Evolutionary conservation across 2,329 filamentous ascomycete species (phyloP), one percentile per base, ranked within the genome.

Genomic region (Fusarium irregulare): DNA sequence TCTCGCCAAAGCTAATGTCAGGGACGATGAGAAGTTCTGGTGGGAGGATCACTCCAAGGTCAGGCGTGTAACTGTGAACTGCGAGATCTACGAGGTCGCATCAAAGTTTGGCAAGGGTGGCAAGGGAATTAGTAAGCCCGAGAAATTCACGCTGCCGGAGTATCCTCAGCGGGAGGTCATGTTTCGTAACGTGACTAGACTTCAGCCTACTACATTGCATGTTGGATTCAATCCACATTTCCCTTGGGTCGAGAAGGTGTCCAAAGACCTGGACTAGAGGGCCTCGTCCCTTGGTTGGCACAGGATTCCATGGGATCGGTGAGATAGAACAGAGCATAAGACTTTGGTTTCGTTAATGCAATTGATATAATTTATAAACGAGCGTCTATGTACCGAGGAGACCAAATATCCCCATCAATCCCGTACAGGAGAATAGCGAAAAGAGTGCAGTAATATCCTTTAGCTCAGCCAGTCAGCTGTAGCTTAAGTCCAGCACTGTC

Each of bases 401-500:
- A 23, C 1, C 9, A 25, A 4, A 21, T 25, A 3, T 18, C 20
- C 7, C 13, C 20, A 18, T 16, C 13, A 7, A 16, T 10, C 14
- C 3, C 11, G 13, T 44, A 44, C 14, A 2, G 1, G 21, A 44
- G 9, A 4, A 7, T 7, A 44, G n/a, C 13, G 20, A 44, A 3
- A 18, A 23, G 21, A 23, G 34, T 37, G 6, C 34, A 37, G 34
- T n/a, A 1, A 37, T 7, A 11, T 25, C 20, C 9, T 44, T 25
- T 4, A 1, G 20, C 16, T 16, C 20, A 16, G 6, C 6, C 14
- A 7, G 21, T 9, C 41, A 44, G 9, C 41, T 18, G 7, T 3
- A 18, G n/a, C 16, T 41, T 42, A 53, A 4, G 49, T 58, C 56
- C 56, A 58, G 56, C 56, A 58, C 56, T 58, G 49, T 56, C 56